Conservation (phyloP, 768 basidiomycete species). For the Russula sp. region DNA sequence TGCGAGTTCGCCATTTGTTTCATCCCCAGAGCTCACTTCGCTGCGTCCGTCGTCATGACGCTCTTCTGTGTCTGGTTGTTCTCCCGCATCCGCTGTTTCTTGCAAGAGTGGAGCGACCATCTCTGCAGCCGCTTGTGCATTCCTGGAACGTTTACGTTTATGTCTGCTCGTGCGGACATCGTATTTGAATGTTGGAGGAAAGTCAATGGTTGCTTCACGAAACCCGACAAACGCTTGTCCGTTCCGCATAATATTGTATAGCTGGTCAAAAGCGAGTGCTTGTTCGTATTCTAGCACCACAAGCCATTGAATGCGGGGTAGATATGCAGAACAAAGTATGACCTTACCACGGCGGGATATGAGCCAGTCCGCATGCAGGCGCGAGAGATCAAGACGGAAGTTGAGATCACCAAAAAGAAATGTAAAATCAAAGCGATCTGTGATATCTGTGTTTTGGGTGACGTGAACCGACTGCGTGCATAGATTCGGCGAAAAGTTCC, state of each 20-base stretch:
- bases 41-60: constrained; percentile 23
- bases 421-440: constrained; percentile 82
- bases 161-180: constrained; percentile 62
- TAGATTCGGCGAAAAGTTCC: constrained; percentile 9
- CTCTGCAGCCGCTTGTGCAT: constrained; percentile 24
- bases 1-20: constrained; percentile 35
- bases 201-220: constrained; percentile 69
- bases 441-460: constrained; percentile 48
- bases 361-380: constrained; percentile 92
- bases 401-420: constrained; percentile 91
- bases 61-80: constrained; percentile 30
- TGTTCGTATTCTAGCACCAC: constrained; percentile 60
- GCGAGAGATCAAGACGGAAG: constrained; percentile 81
- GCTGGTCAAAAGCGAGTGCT: constrained; percentile 86
- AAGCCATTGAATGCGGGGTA: neutral
- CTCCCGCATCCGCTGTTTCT: constrained; percentile 12
- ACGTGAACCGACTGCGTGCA: constrained; percentile 1
- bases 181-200: constrained; percentile 93
- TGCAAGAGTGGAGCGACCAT: neutral
- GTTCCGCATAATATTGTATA: constrained; percentile 67
- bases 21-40: constrained; percentile 30
- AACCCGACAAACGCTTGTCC: constrained; percentile 70
- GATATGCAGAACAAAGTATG: neutral
- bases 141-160: constrained; percentile 35
- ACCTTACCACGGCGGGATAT: constrained; percentile 66